Base-by-base conservation (phyloP, 139 green algal genomes). In the Picochlorum sp. region DNA sequence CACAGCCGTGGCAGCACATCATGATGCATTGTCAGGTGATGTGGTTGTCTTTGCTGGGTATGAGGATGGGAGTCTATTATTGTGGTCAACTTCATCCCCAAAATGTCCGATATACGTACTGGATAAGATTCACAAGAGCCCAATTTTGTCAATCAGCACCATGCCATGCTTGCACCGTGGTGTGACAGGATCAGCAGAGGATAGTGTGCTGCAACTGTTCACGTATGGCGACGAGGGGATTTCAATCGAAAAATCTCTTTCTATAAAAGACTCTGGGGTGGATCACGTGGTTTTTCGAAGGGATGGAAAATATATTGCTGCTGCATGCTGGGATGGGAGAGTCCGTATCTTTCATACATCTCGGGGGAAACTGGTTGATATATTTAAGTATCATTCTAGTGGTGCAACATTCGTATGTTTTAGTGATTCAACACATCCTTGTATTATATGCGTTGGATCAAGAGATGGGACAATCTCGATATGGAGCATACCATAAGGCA, bases 321-420 rank as follows among this genome's bases (percentile, higher is more conserved):
- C 60, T 5, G 82, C 61, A 6, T 73, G 81, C 61, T 88, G 82
- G 82, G 82, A 88, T 54, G 77, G 81, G 50, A 65, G 66, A 14
- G 58, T 79, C 4, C 58, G 81, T 14, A 16, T 87, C 15, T 87
- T 72, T 54, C 74, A 76, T 4, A 69, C 74, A 52, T 67, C 61
- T 16, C 72, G 51, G 61, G 37, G 49, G 8, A 61, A 71, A 41
- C 58, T 67, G 4, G 67, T 88, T 28, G 81, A 81, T 9, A 46
- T 84, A 4, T 67, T 87, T 4, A 75, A 82, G 74, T 87, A 85
- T 50, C 81, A 87, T 72, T 59, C n/a, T 14, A 46, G 26, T 9
- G 64, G 67, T 1, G 68, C 78, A 7, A 74, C 67, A 3, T 52
- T 60, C 2, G 47, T 87, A 30, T 47, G 34, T n/a, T 86, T 85